Evolutionary conservation across 2,329 filamentous ascomycete species (phyloP).

Genomic region (Aspergillus glaucus): DNA sequence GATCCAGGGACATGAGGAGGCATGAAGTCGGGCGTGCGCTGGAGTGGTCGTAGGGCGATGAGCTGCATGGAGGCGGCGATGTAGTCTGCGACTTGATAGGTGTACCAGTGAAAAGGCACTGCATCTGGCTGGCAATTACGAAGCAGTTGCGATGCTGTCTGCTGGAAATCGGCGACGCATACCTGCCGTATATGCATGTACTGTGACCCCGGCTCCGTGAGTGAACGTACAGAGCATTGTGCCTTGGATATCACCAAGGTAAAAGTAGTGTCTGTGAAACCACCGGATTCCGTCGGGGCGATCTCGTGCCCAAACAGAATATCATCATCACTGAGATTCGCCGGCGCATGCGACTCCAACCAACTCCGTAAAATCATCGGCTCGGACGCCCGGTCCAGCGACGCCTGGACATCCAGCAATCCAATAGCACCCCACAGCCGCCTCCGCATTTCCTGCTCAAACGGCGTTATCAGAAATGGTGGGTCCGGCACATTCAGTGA

Average conservation of each 20-base stretch:
- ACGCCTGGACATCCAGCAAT: conserved; percentile 23
- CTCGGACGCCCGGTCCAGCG: conserved; percentile 25
- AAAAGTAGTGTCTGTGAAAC: conserved; percentile 25
- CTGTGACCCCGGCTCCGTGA: conserved; percentile 19
- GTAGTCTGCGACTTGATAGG: conserved; percentile 12
- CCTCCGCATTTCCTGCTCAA: conserved; percentile 25
- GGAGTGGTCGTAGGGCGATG: conserved; percentile 21
- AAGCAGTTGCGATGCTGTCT: conserved; percentile 15
- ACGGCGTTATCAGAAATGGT: conserved; percentile 21
- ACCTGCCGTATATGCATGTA: conserved; percentile 20
- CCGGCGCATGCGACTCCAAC: conserved; percentile 19
- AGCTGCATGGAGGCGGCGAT: conserved; percentile 24
- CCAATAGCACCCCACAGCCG: conserved; percentile 27
- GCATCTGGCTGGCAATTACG: conserved; percentile 13
- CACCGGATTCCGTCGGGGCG: conserved; percentile 9
- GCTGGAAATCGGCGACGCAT: conserved; percentile 19
- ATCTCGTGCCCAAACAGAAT: conserved; percentile 19
- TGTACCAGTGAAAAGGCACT: conserved; percentile 21
- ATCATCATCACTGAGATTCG: conserved; percentile 25
- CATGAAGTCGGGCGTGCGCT: conserved; percentile 15
- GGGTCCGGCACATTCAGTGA: conserved; percentile 23
- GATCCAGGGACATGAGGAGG: conserved; percentile 19
- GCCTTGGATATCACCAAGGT: conserved; percentile 17
- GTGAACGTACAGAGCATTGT: conserved; percentile 14
- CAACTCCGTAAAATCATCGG: conserved; percentile 29